Conservation (phyloP, 345 rosid species). For the Eucalyptus caleyi region DNA sequence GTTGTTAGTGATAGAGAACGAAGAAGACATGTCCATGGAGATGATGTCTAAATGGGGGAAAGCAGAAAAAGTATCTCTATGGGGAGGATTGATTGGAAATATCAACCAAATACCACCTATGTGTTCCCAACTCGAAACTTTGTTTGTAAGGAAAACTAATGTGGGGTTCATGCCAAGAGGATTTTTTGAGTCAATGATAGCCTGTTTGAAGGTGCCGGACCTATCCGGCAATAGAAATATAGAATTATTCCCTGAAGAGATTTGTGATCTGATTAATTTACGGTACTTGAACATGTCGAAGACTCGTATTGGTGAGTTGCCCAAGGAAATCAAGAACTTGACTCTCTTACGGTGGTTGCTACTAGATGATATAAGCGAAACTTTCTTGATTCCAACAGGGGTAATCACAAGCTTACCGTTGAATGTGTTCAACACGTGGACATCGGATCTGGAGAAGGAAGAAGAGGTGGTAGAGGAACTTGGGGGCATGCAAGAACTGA, state of each 20-base stretch:
- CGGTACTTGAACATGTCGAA: no score
- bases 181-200: not conserved
- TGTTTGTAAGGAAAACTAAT: not conserved
- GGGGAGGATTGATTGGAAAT: not conserved
- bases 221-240: accelerated
- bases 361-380: accelerated
- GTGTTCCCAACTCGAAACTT: not conserved
- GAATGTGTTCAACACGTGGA: accelerated
- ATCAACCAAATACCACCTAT: not conserved
- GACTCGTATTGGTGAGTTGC: accelerated
- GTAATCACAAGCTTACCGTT: not conserved
- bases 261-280: not conserved
- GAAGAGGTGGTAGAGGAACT: not conserved
- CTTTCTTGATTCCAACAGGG: accelerated
- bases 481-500: not conserved
- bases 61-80: not conserved
- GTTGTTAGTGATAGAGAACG: not conserved
- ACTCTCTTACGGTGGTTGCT: not conserved
- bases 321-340: not conserved
- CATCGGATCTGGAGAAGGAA: accelerated
- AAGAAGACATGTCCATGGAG: not conserved
- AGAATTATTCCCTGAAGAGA: accelerated
- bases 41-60: not conserved
- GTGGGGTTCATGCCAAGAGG: accelerated
- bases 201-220: accelerated